These are phyloP conservation scores for Trichoderma asperelloides DNA, from an alignment of 495 filamentous ascomycete genomes.

Conservation along the genomic window DNA sequence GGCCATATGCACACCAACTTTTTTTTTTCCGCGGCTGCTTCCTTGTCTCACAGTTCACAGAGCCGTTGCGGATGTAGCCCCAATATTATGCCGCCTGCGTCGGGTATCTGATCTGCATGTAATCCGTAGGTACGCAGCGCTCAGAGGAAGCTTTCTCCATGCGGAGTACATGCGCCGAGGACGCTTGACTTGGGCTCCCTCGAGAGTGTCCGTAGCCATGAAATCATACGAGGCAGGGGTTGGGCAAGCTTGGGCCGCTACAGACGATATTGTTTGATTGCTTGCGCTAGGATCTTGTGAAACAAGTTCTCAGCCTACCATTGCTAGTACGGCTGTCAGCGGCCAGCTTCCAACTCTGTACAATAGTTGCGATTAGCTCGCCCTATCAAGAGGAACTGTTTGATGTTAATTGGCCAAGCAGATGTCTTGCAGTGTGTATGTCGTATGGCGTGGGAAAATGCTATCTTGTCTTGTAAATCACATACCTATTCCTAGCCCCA, in stretches of 20 bases:
- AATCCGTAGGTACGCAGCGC: background rate
- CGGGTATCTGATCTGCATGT: constrained; percentile 2
- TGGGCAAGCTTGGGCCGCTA: constrained; percentile 1
- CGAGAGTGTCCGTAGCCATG: background rate
- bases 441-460: background rate
- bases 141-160: background rate
- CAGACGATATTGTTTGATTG: background rate
- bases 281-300: background rate
- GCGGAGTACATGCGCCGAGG: background rate
- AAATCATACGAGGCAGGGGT: constrained; percentile 2
- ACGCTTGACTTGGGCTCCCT: background rate
- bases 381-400: constrained; percentile 8
- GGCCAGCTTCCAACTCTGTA: background rate
- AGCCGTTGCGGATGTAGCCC: background rate
- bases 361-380: background rate
- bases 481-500: too few species aligned
- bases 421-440: background rate
- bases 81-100: background rate
- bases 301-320: background rate
- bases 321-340: background rate
- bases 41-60: background rate
- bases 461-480: too few species aligned
- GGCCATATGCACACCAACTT: background rate
- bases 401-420: background rate
- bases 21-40: background rate